phyloP scores from a whole-genome alignment of 805 yeast genomes.

The Nakazawaea wickerhamii region DNA sequence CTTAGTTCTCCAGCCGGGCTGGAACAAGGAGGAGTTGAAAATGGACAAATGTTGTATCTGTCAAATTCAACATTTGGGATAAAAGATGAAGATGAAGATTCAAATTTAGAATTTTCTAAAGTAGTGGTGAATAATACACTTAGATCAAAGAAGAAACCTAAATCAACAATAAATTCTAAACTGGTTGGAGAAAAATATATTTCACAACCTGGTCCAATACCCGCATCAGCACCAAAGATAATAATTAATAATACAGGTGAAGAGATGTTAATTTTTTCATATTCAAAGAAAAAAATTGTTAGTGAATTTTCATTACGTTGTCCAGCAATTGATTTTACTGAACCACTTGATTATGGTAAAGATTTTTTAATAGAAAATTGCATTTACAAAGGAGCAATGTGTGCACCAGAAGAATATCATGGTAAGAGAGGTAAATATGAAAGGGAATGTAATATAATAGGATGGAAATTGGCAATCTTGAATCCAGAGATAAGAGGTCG shows the following conservation, averaged over 20 bases:
- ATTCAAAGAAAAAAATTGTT: constrained; percentile 26
- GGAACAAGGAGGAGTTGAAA: background rate
- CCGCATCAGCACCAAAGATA: constrained; percentile 16
- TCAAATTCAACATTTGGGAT: too few species aligned
- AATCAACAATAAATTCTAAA: background rate
- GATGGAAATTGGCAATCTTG: constrained; percentile 39
- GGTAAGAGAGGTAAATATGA: constrained; percentile 44
- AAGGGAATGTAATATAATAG: constrained; percentile 41
- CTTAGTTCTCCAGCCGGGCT: background rate
- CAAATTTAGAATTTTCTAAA: background rate
- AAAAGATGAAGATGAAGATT: background rate
- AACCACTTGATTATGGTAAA: constrained; percentile 5
- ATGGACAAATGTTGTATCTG: too few species aligned
- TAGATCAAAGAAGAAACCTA: background rate
- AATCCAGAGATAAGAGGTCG: constrained; percentile 38
- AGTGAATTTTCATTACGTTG: constrained; percentile 20
- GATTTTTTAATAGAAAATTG: constrained; percentile 36
- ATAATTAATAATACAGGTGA: constrained; percentile 24
- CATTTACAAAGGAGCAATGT: constrained; percentile 44
- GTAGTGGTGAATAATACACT: too few species aligned
- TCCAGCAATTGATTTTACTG: constrained; percentile 14
- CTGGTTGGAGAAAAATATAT: constrained; percentile 2
- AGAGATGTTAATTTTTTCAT: constrained; percentile 25
- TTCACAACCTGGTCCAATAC: constrained; percentile 31
- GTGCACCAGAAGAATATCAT: constrained; percentile 32